Conservation (phyloP, 805 yeast genomes). For the Komagataella populi region DNA sequence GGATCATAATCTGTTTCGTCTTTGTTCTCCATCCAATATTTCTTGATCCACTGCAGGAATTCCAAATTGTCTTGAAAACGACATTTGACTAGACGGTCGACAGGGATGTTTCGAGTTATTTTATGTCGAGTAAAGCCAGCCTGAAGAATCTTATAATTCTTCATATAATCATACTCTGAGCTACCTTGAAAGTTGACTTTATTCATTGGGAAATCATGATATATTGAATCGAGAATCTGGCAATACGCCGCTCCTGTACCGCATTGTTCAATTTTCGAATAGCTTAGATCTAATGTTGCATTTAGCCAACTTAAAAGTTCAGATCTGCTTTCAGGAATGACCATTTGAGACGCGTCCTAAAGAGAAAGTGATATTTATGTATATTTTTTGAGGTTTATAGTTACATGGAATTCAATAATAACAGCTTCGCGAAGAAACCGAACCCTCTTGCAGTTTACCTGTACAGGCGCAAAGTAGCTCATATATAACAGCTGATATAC, state of each 20-base stretch:
- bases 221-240: conserved; percentile 79
- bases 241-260: conserved; percentile 95
- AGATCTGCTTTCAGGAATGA: conserved; percentile 63
- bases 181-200: conserved; percentile 62
- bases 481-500: neutral
- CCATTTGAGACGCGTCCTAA: neutral
- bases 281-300: conserved; percentile 45
- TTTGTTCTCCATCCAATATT: conserved; percentile 66
- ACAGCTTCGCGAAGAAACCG: neutral
- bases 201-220: conserved; percentile 68
- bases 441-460: no score
- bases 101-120: conserved; percentile 65
- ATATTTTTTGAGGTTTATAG: neutral
- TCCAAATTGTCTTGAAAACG: conserved; percentile 89
- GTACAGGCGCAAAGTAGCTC: no score
- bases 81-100: conserved; percentile 74
- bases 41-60: conserved; percentile 84
- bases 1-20: conserved; percentile 67
- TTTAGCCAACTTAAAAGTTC: conserved; percentile 84
- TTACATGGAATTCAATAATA: neutral
- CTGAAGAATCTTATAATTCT: conserved; percentile 80
- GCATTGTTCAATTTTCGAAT: conserved; percentile 78
- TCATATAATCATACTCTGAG: conserved; percentile 62
- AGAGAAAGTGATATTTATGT: neutral
- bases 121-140: conserved; percentile 58